These are phyloP conservation scores for Suillus weaverae DNA, from an alignment of 768 basidiomycete species.

Conservation along the genomic window DNA sequence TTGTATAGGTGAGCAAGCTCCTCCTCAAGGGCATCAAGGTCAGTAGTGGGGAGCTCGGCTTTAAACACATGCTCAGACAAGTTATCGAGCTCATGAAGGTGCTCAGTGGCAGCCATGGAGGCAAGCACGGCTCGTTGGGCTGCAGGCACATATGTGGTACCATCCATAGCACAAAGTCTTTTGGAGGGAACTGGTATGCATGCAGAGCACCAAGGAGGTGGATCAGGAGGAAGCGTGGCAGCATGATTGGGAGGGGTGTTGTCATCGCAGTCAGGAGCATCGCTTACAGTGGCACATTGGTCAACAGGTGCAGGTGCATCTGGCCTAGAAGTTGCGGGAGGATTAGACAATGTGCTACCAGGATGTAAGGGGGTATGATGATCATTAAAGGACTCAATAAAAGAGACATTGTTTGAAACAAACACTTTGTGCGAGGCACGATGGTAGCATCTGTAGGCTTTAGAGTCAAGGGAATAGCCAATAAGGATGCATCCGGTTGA, in stretches of 20 bases:
- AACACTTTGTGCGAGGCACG: slow-evolving; percentile 9
- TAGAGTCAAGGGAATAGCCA: slow-evolving; percentile 14
- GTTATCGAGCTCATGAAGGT: too few relatives aligned
- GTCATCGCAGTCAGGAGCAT: too few relatives aligned
- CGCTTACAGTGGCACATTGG: too few relatives aligned
- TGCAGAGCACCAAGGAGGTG: neutral
- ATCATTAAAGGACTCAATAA: slow-evolving; percentile 15
- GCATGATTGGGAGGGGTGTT: too few relatives aligned
- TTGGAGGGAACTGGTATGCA: slow-evolving; percentile 13
- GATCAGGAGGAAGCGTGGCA: too few relatives aligned
- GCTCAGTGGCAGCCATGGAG: too few relatives aligned
- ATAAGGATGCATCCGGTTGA: slow-evolving; percentile 11
- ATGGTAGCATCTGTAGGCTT: slow-evolving; percentile 16
- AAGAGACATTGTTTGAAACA: slow-evolving; percentile 20
- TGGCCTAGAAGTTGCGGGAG: neutral
- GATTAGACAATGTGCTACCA: too few relatives aligned
- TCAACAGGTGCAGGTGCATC: too few relatives aligned
- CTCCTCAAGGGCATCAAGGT: neutral
- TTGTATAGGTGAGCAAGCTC: neutral
- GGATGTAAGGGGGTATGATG: too few relatives aligned
- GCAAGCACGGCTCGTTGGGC: neutral
- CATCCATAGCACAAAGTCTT: slow-evolving; percentile 10
- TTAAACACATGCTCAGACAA: too few relatives aligned
- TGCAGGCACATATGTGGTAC: neutral
- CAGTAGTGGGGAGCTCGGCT: too few relatives aligned